Base-by-base conservation (phyloP, 2,329 filamentous ascomycete species). In the Karstenula rhodostoma region DNA sequence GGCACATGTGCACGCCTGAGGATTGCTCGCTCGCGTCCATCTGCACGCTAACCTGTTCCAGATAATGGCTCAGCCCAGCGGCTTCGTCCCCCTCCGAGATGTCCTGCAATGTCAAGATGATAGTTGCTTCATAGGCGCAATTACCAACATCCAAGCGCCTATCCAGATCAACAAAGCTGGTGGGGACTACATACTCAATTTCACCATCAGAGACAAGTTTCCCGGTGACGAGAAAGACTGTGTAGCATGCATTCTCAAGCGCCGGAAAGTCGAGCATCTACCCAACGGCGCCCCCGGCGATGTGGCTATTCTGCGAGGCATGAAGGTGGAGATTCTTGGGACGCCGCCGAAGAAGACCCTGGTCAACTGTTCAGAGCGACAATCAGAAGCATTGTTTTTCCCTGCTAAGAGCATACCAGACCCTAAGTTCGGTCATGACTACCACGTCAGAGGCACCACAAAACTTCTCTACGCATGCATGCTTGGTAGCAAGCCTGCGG, bases 51-150 rank as follows among this genome's bases (percentile, higher is more conserved):
- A 46, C 52, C 52, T 17, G 10, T 55, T 55, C 17, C n/a, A 47
- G 52, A 44, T 17, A 13, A 56, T 56, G 54, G 44, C 32, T 40
- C 23, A 49, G 33, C 47, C 47, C 27, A n/a, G n/a, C 25, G 47
- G 57, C 25, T 59, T 47, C 44, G 5, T 56, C 23, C 33, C 42
- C 4, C 22, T 54, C 23, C 50, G 44, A 8, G 46, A 55, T 22
- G 72, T 74, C 25, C 57, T 76, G 48, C 49, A 4, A 1, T 47
- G 40, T 13, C 65, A 9, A 17, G 66, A 27, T 72, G 29, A 58
- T 6, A 80, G 89, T 64, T 89, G 82, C 76, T 78, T 95, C 43
- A 84, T 93, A 53, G 93, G 92, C 1, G 77, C 94, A 4, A 85
- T 94, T 3, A 86, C 87, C 54, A 91, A 94, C 67, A 84, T 83